These are phyloP conservation scores for Mortierella sp. DNA, from an alignment of 371 early-diverging fungal genomes.

Conservation along the genomic window DNA sequence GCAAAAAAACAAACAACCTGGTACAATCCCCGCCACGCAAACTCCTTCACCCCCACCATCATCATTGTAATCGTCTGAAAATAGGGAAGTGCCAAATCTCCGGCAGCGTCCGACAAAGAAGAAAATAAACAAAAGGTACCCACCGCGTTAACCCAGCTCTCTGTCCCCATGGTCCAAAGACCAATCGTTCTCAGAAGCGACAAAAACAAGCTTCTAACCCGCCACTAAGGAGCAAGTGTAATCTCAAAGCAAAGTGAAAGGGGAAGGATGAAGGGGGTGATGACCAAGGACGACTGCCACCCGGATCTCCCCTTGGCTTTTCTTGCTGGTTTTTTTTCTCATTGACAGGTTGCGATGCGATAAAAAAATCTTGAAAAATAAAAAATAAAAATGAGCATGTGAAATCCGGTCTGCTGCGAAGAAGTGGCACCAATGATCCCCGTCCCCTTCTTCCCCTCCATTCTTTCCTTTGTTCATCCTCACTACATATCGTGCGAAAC, in stretches of 20 bases:
- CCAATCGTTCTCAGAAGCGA: not conserved
- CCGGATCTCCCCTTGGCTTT: constrained; percentile 1
- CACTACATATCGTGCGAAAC: too few relatives aligned
- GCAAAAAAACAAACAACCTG: not conserved
- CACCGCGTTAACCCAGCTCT: not conserved
- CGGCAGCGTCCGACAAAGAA: not conserved
- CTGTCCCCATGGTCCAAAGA: too few relatives aligned
- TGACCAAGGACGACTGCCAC: constrained; percentile 4
- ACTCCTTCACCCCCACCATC: not conserved
- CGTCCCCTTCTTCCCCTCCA: not conserved
- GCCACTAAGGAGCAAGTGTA: not conserved
- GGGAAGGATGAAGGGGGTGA: not conserved
- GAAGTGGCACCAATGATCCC: not conserved
- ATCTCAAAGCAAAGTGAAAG: too few relatives aligned
- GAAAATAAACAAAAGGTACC: not conserved
- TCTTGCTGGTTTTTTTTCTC: not conserved
- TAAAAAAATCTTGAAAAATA: not conserved
- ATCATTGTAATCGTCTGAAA: not conserved
- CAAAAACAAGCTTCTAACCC: not conserved
- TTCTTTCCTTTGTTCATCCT: not conserved
- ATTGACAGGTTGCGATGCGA: constrained; percentile 1
- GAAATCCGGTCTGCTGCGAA: not conserved
- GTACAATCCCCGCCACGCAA: not conserved
- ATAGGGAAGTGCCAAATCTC: not conserved
- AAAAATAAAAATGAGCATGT: not conserved